Base-by-base conservation (phyloP, 371 early-diverging fungal genomes). In the Actinomortierella ambigua region DNA sequence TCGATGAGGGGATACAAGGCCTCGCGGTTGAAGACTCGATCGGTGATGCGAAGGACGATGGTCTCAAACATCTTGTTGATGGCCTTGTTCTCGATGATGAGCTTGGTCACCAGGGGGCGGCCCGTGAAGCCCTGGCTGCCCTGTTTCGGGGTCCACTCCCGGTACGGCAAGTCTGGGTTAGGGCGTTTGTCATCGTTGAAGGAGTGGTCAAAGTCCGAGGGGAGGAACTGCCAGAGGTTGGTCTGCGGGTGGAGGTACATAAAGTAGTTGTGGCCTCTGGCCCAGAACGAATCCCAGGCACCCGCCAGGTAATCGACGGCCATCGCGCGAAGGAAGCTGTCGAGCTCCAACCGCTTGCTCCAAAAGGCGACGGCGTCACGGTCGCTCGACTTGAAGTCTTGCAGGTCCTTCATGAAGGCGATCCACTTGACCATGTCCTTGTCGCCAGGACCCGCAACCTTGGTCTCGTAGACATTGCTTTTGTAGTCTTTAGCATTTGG, bases 91-190 rank as follows among this genome's bases (percentile, higher is more conserved):
- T 59, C 42, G 51, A 28, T 34, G 55, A 65, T 65, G 51, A 65
- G 59, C 51, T 65, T 65, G 26, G 59, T 55, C 22, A 65, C 29
- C 50, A 65, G 14, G 8, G 65, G 65, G 39, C 59, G 65, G 20
- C 55, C 65, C 22, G n/a, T n/a, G n/a, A n/a, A n/a, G n/a, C n/a
- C n/a, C n/a, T n/a, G n/a, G n/a, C 53, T 63, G 53, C 22, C 41
- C 13, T 2, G 15, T 59, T 49, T 0, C 24, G 7, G 22, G 47
- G 34, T 18, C 54, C 50, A 23, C 28, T 26, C 23, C 20, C 55
- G 53, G 59, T 65, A 65, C 0, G 43, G 14, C 14, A 42, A 42
- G 23, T 17, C 22, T 15, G 57, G 53, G 47, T 63, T 57, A 2
- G 8, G 6, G 0, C 2, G 52, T 18, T 52, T 52, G 22, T 53